Evolutionary conservation across 495 filamentous ascomycete species (phyloP).

Genomic region (Annulohypoxylon maeteangense): DNA sequence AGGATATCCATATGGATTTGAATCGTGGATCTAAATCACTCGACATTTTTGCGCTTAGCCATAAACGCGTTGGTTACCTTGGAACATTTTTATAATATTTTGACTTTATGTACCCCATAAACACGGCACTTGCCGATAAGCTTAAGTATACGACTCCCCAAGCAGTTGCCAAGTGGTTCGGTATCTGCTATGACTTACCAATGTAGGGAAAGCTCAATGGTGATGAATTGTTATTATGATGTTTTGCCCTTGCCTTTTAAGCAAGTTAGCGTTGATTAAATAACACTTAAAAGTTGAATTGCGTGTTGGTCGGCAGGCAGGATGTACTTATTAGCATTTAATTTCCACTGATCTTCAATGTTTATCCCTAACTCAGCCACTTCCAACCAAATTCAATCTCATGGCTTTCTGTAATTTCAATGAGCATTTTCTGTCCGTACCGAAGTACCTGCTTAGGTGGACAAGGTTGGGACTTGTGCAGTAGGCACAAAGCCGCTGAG

Average conservation of each 20-base stretch:
- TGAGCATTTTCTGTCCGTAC: background rate
- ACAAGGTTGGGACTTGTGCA: background rate
- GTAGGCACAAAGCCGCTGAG: background rate
- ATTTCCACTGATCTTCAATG: conserved; percentile 16
- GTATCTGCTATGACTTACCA: background rate
- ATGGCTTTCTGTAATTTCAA: background rate
- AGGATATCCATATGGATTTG: background rate
- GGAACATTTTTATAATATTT: background rate
- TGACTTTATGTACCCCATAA: background rate
- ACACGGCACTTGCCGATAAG: conserved; percentile 3
- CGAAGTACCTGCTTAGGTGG: background rate
- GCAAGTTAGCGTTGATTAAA: conserved; percentile 3
- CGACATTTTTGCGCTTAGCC: background rate
- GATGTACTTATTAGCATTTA: background rate
- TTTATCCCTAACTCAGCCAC: conserved; percentile 9
- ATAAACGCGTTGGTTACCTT: background rate
- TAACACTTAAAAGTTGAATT: background rate
- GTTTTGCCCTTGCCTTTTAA: background rate
- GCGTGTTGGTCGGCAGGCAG: too few relatives aligned
- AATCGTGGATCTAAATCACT: background rate
- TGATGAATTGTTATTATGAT: background rate
- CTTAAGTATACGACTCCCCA: background rate
- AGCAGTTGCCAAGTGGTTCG: too few relatives aligned
- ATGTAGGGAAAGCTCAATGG: conserved; percentile 4
- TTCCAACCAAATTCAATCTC: background rate